These are phyloP conservation scores for Petunia secreta DNA, from an alignment of 257 asterid genomes.

Conservation along the genomic window DNA sequence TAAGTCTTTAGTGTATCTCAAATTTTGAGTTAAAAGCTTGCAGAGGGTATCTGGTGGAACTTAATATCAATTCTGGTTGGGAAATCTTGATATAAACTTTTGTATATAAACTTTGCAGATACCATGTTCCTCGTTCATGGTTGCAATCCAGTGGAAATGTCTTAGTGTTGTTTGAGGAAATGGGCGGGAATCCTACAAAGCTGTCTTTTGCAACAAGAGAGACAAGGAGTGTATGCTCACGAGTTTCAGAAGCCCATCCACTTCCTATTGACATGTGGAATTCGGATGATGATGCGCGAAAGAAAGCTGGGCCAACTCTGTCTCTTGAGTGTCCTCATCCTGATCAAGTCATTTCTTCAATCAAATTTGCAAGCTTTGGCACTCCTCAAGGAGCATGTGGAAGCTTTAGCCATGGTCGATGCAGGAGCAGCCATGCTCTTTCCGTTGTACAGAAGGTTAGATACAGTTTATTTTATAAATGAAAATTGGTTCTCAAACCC, in stretches of 20 bases:
- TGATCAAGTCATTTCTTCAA: constrained; percentile 67
- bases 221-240: constrained; percentile 60
- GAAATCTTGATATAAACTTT: not conserved
- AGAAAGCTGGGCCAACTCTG: constrained; percentile 48
- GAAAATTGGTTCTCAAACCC: not conserved
- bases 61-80: not conserved
- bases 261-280: constrained; percentile 74
- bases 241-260: constrained; percentile 75
- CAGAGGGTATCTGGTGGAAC: not conserved
- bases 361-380: constrained; percentile 86
- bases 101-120: constrained; percentile 47
- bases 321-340: constrained; percentile 64
- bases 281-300: constrained; percentile 44
- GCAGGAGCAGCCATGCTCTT: constrained; percentile 66
- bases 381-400: constrained; percentile 87
- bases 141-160: constrained; percentile 62
- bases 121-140: constrained; percentile 95
- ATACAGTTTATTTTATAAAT: constrained; percentile 4
- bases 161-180: constrained; percentile 79
- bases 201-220: constrained; percentile 70
- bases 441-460: constrained; percentile 66
- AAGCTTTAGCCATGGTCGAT: constrained; percentile 78
- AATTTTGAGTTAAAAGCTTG: not conserved
- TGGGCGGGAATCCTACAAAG: constrained; percentile 83
- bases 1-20: constrained; percentile 39